Conservation (phyloP, 305 asterid genomes). For the Rubia tinctorum region DNA sequence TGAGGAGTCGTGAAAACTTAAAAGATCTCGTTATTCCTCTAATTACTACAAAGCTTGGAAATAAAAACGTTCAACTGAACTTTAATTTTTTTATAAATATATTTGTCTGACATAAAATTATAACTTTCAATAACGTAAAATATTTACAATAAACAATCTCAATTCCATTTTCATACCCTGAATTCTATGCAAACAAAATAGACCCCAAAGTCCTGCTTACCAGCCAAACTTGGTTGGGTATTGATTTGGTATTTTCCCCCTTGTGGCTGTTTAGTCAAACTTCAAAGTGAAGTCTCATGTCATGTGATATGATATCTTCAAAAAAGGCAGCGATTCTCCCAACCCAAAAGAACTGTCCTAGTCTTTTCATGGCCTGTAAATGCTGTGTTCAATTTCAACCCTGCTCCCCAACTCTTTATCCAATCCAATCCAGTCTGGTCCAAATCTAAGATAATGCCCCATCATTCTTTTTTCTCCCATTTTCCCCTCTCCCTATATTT, state of each 20-base stretch:
- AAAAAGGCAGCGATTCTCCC: not conserved
- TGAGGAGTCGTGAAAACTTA: not conserved
- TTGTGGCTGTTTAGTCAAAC: not conserved
- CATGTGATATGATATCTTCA: not conserved
- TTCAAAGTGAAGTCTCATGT: not conserved
- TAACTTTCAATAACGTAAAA: not conserved
- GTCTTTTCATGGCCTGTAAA: constrained; percentile 10
- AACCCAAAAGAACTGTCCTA: constrained; percentile 8
- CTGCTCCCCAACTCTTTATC: not conserved
- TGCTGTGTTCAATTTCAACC: constrained; percentile 4
- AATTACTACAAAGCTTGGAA: too few relatives aligned
- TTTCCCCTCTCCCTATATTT: not conserved
- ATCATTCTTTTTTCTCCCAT: not conserved
- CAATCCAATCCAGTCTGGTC: not conserved
- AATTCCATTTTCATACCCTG: too few relatives aligned
- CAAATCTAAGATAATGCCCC: not conserved
- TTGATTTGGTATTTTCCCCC: not conserved
- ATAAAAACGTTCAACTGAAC: not conserved
- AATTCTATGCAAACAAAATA: too few relatives aligned
- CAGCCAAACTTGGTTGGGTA: not conserved
- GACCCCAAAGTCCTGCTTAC: not conserved
- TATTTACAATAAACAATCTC: not conserved
- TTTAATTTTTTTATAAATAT: too few relatives aligned
- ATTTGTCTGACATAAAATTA: too few relatives aligned
- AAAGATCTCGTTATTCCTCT: too few relatives aligned